Evolutionary conservation across 495 filamentous ascomycete species (phyloP), one percentile per base, ranked within the genome.

Genomic region (Talaromyces trachyspermus): DNA sequence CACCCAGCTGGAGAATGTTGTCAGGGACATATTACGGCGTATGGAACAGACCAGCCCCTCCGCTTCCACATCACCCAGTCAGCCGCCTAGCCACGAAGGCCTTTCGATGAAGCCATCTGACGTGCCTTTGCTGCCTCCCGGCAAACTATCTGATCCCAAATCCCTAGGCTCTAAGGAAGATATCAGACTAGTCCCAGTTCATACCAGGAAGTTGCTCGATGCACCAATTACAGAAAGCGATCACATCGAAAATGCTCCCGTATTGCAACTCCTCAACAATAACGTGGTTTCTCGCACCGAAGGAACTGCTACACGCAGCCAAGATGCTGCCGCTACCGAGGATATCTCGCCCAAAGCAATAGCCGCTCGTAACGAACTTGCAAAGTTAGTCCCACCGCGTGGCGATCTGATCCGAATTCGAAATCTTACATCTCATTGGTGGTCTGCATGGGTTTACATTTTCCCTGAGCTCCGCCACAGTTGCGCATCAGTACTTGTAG

Each of bases 181-280:
- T n/a, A n/a, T n/a, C n/a, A n/a, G n/a, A n/a, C n/a, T 22, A 20
- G 32, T 24, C 23, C 19, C 12, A 6, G 12, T 33, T 46, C 20
- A 14, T 11, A 37, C 17, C n/a, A 11, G 22, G 11, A 25, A 17
- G 6, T 12, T 18, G 1, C 2, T 32, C 4, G 44, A 35, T 19
- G 44, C 32, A 4, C 22, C 44, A 2, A 35, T 46, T 17, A 11
- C 44, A 7, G 44, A 37, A 25, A 32, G 27, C 32, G 55, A 59
- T 2, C 49, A 53, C 14, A 61, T 70, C 23, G 60, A 64, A 22
- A 60, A 62, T 52, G 69, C 69, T 0, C 69, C 69, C 2, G 52
- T 71, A 1, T 20, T 73, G 22, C 66, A 64, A 37, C 42, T 73
- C 0, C 68, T 73, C 38, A 61, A 71, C 44, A 69, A 68, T 19